Percentiles rank a stretch among this genome's conserved stretches.
Evolutionary conservation across 257 asterid genomes (phyloP).

Genomic region (Ocimum tenuiflorum): DNA sequence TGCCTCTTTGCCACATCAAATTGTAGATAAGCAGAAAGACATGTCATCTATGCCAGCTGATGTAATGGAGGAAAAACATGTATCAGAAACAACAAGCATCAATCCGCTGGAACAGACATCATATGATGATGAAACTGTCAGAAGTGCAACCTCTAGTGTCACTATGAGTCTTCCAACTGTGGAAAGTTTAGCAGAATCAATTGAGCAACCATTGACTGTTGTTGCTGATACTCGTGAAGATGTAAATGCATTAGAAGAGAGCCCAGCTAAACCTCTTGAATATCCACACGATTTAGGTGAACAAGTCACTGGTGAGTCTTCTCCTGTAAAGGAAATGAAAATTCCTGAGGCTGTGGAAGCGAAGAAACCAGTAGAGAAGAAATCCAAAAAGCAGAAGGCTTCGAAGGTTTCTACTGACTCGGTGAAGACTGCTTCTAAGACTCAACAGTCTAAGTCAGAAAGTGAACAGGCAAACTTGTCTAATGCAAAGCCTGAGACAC

Average conservation of each 20-base stretch:
- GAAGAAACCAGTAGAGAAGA: slow-evolving; percentile 69
- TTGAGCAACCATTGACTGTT: slow-evolving; percentile 15
- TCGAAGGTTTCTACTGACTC: slow-evolving; percentile 48
- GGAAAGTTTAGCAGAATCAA: slow-evolving; percentile 29
- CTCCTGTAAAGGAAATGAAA: slow-evolving; percentile 41
- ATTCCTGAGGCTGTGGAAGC: slow-evolving; percentile 41
- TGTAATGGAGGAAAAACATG: slow-evolving; percentile 21
- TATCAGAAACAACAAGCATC: slow-evolving; percentile 23
- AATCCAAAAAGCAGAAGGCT: slow-evolving; percentile 75
- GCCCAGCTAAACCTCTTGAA: slow-evolving; percentile 20
- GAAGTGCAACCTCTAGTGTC: slow-evolving; percentile 20
- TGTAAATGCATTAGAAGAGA: slow-evolving; percentile 25
- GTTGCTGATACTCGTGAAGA: slow-evolving; percentile 18
- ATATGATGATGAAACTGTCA: slow-evolving; percentile 27
- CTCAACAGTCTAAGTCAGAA: slow-evolving; percentile 38
- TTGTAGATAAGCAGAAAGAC: slow-evolving; percentile 31
- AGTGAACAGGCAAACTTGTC: slow-evolving; percentile 27
- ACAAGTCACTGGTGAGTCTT: slow-evolving; percentile 29
- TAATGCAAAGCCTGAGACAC: slow-evolving; percentile 29
- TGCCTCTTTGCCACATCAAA: slow-evolving; percentile 32
- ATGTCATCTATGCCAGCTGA: slow-evolving; percentile 16
- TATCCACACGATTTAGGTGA: slow-evolving; percentile 31
- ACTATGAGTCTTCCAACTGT: slow-evolving; percentile 25
- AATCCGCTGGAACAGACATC: slow-evolving; percentile 21
- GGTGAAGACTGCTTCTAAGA: slow-evolving; percentile 40